A percentile compares a stretch with the other conserved stretches of the same genome.
Conservation (phyloP, 2,329 filamentous ascomycete species). For the Salinomyces thailandicus region DNA sequence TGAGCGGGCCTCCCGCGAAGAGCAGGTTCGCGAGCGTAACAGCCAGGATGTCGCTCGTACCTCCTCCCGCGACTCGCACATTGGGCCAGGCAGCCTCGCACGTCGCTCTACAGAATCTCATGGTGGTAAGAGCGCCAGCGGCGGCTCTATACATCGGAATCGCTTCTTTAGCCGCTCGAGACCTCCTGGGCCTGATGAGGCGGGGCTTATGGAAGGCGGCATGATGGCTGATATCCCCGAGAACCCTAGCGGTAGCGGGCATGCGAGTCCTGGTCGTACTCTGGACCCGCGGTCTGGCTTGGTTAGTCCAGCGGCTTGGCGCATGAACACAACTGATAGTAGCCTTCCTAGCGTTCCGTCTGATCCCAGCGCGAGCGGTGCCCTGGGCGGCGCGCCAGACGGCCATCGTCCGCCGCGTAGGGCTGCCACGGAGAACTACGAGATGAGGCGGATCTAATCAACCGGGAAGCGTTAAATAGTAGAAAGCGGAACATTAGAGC, state of each 20-base stretch:
- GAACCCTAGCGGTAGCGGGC: conserved; percentile 7
- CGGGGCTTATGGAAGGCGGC: conserved; percentile 25
- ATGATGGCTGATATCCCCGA: conserved; percentile 29
- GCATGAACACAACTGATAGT: conserved; percentile 20
- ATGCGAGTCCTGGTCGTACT: conserved; percentile 4
- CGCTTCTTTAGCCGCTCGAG: conserved; percentile 48
- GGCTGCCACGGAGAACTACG: conserved; percentile 21
- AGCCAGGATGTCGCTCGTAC: conserved; percentile 20
- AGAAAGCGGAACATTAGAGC: no score
- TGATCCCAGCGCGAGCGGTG: conserved; percentile 7
- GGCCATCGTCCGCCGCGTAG: conserved; percentile 11
- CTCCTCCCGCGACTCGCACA: conserved; percentile 16
- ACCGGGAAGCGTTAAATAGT: no score
- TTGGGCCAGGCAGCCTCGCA: conserved; percentile 17
- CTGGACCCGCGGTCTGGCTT: conserved; percentile 25
- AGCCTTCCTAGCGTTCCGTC: conserved; percentile 13
- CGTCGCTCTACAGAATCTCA: conserved; percentile 20
- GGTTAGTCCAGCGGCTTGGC: conserved; percentile 23
- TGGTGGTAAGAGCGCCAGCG: no score
- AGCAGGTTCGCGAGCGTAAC: conserved; percentile 12
- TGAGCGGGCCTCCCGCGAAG: conserved; percentile 12
- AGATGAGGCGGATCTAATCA: conserved; percentile 21
- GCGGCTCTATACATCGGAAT: conserved; percentile 43
- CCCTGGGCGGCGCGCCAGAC: conserved; percentile 8
- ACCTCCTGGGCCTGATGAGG: conserved; percentile 18